phyloP scores from a whole-genome alignment of 768 basidiomycete species.

The Agaricus blazei region DNA sequence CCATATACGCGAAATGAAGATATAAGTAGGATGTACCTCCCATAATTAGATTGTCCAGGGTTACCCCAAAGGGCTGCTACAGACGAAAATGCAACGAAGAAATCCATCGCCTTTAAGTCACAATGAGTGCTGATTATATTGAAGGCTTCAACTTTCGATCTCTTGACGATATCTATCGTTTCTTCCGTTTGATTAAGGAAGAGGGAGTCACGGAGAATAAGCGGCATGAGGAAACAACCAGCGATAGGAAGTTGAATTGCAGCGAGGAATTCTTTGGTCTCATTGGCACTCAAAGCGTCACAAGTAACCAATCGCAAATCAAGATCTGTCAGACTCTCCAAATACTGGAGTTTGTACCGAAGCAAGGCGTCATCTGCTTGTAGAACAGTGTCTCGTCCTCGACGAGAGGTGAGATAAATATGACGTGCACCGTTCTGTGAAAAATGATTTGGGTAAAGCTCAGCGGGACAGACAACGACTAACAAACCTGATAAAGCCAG shows the following conservation, averaged over 20 bases:
- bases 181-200: slow-evolving; percentile 26
- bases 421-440: slow-evolving; percentile 29
- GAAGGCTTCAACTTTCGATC: slow-evolving; percentile 24
- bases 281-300: slow-evolving; percentile 21
- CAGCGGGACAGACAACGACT: background rate
- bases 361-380: slow-evolving; percentile 19
- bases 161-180: slow-evolving; percentile 22
- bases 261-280: slow-evolving; percentile 17
- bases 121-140: slow-evolving; percentile 19
- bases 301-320: slow-evolving; percentile 23
- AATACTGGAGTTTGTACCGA: slow-evolving; percentile 21
- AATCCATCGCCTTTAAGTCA: slow-evolving; percentile 26
- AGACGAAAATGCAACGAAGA: slow-evolving; percentile 29
- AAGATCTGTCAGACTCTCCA: slow-evolving; percentile 22
- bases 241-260: slow-evolving; percentile 20
- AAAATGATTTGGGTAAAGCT: background rate
- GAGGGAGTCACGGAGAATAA: slow-evolving; percentile 23
- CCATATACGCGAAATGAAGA: background rate
- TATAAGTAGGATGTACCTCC: slow-evolving; percentile 15
- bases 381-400: slow-evolving; percentile 21
- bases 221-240: slow-evolving; percentile 28
- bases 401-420: slow-evolving; percentile 32
- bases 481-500: slow-evolving; percentile 36
- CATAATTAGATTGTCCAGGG: slow-evolving; percentile 34
- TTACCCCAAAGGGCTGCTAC: slow-evolving; percentile 27